Conservation (phyloP, 2,329 filamentous ascomycete species). For the Oidium heveae region DNA sequence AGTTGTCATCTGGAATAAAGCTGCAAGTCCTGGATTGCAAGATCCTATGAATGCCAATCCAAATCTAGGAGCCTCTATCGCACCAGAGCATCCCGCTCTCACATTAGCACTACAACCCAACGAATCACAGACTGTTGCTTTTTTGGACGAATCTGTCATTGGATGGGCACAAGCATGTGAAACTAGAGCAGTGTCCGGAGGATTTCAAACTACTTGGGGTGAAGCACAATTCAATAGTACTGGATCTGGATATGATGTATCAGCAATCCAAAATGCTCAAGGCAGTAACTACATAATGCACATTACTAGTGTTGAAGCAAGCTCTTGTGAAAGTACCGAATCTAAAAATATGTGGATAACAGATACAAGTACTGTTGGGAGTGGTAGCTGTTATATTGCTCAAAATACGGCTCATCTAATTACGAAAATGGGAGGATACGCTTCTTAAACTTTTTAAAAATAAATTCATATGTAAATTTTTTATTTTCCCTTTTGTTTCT, state of each 20-base stretch:
- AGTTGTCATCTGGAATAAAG: conserved; percentile 12
- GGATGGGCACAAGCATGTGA: conserved; percentile 7
- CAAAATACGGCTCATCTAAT: conserved; percentile 7
- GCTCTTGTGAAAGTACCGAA: conserved; percentile 8
- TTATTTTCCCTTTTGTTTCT: too few relatives aligned
- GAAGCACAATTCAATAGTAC: conserved; percentile 9
- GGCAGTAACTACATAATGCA: conserved; percentile 12
- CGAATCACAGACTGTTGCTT: conserved; percentile 8
- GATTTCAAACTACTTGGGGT: conserved; percentile 10
- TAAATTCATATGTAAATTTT: neutral
- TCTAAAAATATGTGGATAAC: conserved; percentile 13
- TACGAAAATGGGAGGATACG: conserved; percentile 9
- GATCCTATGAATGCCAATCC: neutral
- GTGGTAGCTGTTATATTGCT: conserved; percentile 12
- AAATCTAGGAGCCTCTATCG: conserved; percentile 3
- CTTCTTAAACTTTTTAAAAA: neutral
- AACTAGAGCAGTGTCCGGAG: conserved; percentile 5
- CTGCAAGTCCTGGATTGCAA: conserved; percentile 2
- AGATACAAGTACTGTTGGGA: conserved; percentile 9
- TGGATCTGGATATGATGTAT: conserved; percentile 12
- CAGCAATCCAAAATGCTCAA: conserved; percentile 11
- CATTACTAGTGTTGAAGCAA: conserved; percentile 9
- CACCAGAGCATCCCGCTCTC: conserved; percentile 9
- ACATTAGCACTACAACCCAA: conserved; percentile 9
- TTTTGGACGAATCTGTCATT: conserved; percentile 10